Conservation (phyloP, 352 stramenopile species). For the Elongisporangium undulatum region DNA sequence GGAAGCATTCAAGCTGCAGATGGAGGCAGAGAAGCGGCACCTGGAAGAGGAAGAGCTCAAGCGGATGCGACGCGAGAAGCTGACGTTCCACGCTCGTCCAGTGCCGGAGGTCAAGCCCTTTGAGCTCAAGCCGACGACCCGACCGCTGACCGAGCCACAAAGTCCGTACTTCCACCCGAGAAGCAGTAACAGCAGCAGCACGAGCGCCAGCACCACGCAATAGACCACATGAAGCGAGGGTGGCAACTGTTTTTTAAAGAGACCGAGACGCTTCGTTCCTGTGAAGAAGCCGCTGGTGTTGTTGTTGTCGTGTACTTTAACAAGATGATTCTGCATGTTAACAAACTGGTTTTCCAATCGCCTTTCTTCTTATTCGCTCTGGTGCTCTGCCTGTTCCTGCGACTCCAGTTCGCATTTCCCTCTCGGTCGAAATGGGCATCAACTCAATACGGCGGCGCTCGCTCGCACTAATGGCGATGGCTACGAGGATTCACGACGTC, state of each 20-base stretch:
- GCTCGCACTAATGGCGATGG: neutral
- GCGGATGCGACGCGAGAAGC: slow-evolving; percentile 57
- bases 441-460: neutral
- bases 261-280: no score
- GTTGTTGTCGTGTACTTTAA: neutral
- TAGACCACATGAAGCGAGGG: neutral
- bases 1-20: slow-evolving; percentile 50
- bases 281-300: neutral
- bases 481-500: neutral
- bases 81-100: slow-evolving; percentile 70
- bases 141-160: slow-evolving; percentile 50
- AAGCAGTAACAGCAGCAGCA: neutral
- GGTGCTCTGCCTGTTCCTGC: no score
- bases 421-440: neutral
- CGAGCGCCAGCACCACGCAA: slow-evolving; percentile 1
- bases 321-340: neutral
- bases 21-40: slow-evolving; percentile 43
- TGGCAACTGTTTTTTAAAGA: neutral
- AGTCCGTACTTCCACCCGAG: slow-evolving; percentile 35
- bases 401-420: no score
- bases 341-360: no score
- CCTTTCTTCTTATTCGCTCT: neutral
- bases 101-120: slow-evolving; percentile 45
- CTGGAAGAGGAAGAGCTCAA: slow-evolving; percentile 68
- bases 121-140: slow-evolving; percentile 36